Evolutionary conservation across 371 early-diverging fungal species (phyloP).

Genomic region (Mucor racemosus): DNA sequence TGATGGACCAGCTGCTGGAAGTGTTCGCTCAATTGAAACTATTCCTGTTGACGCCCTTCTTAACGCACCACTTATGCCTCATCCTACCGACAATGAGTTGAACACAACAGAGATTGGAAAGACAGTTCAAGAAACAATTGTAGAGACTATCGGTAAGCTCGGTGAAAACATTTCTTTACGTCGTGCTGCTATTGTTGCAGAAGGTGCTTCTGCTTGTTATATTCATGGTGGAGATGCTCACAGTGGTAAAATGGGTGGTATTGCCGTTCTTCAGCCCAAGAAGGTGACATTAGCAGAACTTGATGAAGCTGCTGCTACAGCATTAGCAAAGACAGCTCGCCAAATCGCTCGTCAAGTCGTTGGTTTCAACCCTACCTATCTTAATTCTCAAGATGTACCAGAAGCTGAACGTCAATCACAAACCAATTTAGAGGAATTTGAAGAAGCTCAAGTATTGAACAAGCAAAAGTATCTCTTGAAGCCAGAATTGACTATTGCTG

Average conservation of each 20-base stretch:
- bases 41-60: constrained; percentile 46
- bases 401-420: constrained; percentile 44
- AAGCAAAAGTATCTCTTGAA: constrained; percentile 81
- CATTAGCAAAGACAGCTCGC: constrained; percentile 58
- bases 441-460: constrained; percentile 66
- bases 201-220: constrained; percentile 59
- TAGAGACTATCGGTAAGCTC: constrained; percentile 80
- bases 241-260: constrained; percentile 71
- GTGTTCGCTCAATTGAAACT: constrained; percentile 43
- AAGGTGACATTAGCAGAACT: constrained; percentile 37
- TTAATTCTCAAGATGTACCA: constrained; percentile 54
- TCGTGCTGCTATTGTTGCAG: constrained; percentile 62
- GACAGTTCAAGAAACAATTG: constrained; percentile 68
- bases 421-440: constrained; percentile 48
- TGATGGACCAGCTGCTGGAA: constrained; percentile 26
- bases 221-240: constrained; percentile 74
- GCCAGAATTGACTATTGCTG: constrained; percentile 65
- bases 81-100: constrained; percentile 38
- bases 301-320: constrained; percentile 38
- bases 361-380: constrained; percentile 70
- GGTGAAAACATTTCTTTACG: constrained; percentile 89
- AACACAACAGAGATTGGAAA: constrained; percentile 27
- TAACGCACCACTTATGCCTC: constrained; percentile 64
- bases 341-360: constrained; percentile 83
- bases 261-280: constrained; percentile 64